A percentile compares a stretch with the other conserved stretches of the same genome.
These are phyloP conservation scores for Mycena pura DNA, from an alignment of 768 basidiomycete genomes.

Conservation along the genomic window DNA sequence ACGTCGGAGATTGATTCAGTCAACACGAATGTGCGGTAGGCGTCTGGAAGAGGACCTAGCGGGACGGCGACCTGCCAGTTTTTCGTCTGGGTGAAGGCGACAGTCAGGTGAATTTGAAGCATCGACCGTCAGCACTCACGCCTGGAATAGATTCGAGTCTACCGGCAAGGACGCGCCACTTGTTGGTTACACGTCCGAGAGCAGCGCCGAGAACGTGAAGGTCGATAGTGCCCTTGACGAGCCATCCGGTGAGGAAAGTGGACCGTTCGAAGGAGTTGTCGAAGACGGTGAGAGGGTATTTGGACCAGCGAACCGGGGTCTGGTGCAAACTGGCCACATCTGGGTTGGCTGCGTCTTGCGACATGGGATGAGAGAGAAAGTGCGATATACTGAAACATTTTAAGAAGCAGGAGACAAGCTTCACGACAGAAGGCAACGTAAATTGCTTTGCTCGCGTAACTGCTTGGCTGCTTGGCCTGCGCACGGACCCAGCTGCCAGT, in stretches of 20 bases:
- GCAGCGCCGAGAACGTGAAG: conserved; percentile 37
- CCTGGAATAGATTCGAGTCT: conserved; percentile 32
- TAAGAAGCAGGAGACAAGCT: no score
- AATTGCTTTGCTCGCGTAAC: no score
- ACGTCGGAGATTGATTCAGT: conserved; percentile 41
- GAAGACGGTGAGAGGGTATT: conserved; percentile 44
- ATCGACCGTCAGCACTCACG: neutral
- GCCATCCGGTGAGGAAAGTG: conserved; percentile 50
- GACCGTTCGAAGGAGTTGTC: conserved; percentile 36
- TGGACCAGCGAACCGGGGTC: neutral
- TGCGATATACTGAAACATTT: neutral
- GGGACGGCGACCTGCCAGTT: conserved; percentile 46
- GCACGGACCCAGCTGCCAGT: no score
- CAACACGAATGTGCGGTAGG: conserved; percentile 44
- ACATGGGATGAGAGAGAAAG: neutral
- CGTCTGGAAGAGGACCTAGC: conserved; percentile 38
- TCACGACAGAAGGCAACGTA: no score
- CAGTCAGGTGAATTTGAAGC: neutral
- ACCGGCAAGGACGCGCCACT: conserved; percentile 43
- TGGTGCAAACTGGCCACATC: no score
- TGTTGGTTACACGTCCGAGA: conserved; percentile 38
- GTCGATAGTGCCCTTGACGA: conserved; percentile 48
- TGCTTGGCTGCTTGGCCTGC: no score
- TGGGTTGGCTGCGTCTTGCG: no score
- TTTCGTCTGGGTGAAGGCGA: conserved; percentile 32